phyloP scores from a whole-genome alignment of 129 eudicot genomes.

The Tagetes erecta region DNA sequence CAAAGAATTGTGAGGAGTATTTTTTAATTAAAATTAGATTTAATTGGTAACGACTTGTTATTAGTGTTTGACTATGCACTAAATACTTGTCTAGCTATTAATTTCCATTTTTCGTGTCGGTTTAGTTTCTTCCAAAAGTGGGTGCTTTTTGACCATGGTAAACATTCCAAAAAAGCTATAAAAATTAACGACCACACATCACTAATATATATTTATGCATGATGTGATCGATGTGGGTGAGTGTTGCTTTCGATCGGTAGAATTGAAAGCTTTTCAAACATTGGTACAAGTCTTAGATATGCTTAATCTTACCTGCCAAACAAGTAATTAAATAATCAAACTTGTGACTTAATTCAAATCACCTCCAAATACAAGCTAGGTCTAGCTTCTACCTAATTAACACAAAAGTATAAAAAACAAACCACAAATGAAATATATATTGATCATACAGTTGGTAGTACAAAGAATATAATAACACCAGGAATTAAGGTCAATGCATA shows the following conservation, averaged over 20 bases:
- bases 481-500: too few species aligned
- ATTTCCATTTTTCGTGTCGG: constrained; percentile 8
- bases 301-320: constrained; percentile 36
- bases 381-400: too few species aligned
- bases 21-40: constrained; percentile 3
- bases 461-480: too few species aligned
- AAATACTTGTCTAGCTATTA: background rate
- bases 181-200: constrained; percentile 2
- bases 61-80: constrained; percentile 30
- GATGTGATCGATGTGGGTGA: constrained; percentile 13
- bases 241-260: constrained; percentile 24
- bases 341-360: constrained; percentile 23
- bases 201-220: background rate
- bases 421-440: too few species aligned
- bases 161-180: background rate
- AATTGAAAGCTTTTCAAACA: constrained; percentile 21
- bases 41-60: constrained; percentile 15
- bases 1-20: constrained; percentile 6
- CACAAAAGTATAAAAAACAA: too few species aligned
- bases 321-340: constrained; percentile 26
- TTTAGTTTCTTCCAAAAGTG: constrained; percentile 22
- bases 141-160: constrained; percentile 32
- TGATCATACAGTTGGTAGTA: too few species aligned
- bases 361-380: background rate
- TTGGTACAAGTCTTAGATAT: constrained; percentile 12